Base-by-base conservation (phyloP, 2,329 filamentous ascomycete genomes). In the Ascochyta koolunga region DNA sequence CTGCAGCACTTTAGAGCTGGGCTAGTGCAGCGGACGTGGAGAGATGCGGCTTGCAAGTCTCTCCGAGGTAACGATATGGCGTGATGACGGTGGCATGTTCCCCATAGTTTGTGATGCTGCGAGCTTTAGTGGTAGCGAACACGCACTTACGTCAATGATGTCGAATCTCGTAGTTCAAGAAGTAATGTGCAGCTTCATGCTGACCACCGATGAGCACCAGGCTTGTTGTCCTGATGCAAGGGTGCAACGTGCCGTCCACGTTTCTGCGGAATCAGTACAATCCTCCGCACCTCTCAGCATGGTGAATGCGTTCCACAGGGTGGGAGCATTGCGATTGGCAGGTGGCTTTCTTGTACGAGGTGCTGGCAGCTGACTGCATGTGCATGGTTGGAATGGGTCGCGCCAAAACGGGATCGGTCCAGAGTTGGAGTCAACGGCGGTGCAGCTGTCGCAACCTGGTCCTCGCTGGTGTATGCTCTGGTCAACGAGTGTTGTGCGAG, bases 161-260 rank as follows among this genome's bases (percentile, higher is more conserved):
- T 27, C 27, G 49, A 18, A 38, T 22, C 7, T n/a, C n/a, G 21
- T 38, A 31, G 22, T 50, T 36, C 22, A 25, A 25, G 24, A 50
- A 48, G 48, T 40, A 43, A 50, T 52, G 29, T 25, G 55, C 48
- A 47, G 47, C 38, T 39, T 42, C 21, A 27, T 50, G 45, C 45
- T 50, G 39, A 46, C 36, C 38, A 60, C 40, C 40, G 60, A 56
- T 65, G 59, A 61, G 50, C 38, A 54, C 42, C 45, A 47, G 32
- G 45, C 39, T 49, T 21, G 38, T 59, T 29, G 10, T 10, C 10
- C 27, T 41, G 39, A 67, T 47, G 66, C 67, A 63, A 69, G 69
- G 69, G 66, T 71, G 61, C 67, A 71, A 70, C 68, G 69, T 71
- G 69, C 64, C 62, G 49, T 62, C 64, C 67, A 71, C 68, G 69